Evolutionary conservation across 768 basidiomycete genomes (phyloP), one percentile per base, ranked within the genome.

Genomic region (Termitomyces sp.): DNA sequence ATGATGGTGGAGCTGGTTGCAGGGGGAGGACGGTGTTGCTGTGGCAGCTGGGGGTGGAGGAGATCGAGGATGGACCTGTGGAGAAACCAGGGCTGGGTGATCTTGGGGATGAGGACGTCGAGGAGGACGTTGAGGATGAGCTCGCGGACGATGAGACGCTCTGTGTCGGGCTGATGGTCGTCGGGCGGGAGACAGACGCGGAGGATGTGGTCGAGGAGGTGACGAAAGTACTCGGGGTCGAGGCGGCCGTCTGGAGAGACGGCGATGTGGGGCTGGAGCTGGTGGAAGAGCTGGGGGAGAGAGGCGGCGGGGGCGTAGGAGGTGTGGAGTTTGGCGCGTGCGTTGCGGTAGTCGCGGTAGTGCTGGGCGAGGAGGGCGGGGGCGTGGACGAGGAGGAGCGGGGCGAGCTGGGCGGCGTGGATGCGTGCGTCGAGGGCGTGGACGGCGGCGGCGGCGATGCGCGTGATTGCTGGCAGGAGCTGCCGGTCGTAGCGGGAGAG

Each of bases 51-150:
- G 53, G 46, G 29, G 49, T 85, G 89, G 11, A 96, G 74, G 3
- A 88, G 71, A 67, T 87, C 86, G 40, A 96, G 77, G 11, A 90
- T 77, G 3, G 82, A 68, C 67, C 80, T 86, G 60, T 94, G 86
- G 50, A 96, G 83, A 71, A 97, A 98, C 94, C 96, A 98, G 0
- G 92, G 90, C 70, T 97, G 89, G 6, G 86, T 83, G 55, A 96
- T 71, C 65, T 84, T 86, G 36, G 87, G 87, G 31, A 89, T 68
- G 31, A 89, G 73, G 63, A 87, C 86, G 52, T 82, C 81, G 63
- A 94, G 76, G 6, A 98, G 75, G 29, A 92, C 79, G 66, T 91
- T 89, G 68, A 93, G 83, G 36, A 96, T 68, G 43, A 97, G 77
- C 75, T 98, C 96, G 60, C 94, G 86, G 46, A 92, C 75, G 61